phyloP scores from a whole-genome alignment of 2,329 filamentous ascomycete genomes.

The Alternaria ethzedia region DNA sequence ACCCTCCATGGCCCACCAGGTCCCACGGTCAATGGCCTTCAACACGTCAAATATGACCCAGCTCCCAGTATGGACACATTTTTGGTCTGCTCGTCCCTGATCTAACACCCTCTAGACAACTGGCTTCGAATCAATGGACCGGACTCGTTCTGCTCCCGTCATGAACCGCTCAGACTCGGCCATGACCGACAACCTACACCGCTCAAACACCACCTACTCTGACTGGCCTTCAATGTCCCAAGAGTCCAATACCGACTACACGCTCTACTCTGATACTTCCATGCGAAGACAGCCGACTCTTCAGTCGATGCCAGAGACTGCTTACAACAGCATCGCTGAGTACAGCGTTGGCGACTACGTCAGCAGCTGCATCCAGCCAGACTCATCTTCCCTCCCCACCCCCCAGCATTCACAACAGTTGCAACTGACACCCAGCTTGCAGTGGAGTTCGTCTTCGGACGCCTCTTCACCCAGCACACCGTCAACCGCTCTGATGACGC shows the following conservation, averaged over 20 bases:
- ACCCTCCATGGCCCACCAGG: slow-evolving; percentile 34
- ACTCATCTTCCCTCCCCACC: slow-evolving; percentile 29
- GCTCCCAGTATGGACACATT: slow-evolving; percentile 40
- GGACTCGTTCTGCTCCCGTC: slow-evolving; percentile 43
- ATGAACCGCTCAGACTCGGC: slow-evolving; percentile 42
- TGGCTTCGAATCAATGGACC: slow-evolving; percentile 38
- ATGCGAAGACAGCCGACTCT: slow-evolving; percentile 27
- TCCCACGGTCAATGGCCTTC: slow-evolving; percentile 45
- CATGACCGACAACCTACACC: slow-evolving; percentile 24
- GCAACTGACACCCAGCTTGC: slow-evolving; percentile 39
- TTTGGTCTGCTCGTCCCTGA: slow-evolving; percentile 33
- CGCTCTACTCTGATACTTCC: slow-evolving; percentile 37
- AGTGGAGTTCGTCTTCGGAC: slow-evolving; percentile 44
- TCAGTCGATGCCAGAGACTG: slow-evolving; percentile 33
- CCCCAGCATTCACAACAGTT: slow-evolving; percentile 31
- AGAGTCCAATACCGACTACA: slow-evolving; percentile 39
- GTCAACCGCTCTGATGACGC: slow-evolving; percentile 46
- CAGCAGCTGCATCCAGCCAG: slow-evolving; percentile 36
- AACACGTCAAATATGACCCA: slow-evolving; percentile 28
- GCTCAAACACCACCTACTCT: slow-evolving; percentile 30
- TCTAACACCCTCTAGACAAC: slow-evolving; percentile 41
- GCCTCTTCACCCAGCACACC: slow-evolving; percentile 47
- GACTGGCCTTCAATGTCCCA: slow-evolving; percentile 31
- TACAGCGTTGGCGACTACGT: slow-evolving; percentile 49
- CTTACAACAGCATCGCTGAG: slow-evolving; percentile 33